Evolutionary conservation across 352 stramenopile genomes (phyloP).

Genomic region (Phytophthora citricola): DNA sequence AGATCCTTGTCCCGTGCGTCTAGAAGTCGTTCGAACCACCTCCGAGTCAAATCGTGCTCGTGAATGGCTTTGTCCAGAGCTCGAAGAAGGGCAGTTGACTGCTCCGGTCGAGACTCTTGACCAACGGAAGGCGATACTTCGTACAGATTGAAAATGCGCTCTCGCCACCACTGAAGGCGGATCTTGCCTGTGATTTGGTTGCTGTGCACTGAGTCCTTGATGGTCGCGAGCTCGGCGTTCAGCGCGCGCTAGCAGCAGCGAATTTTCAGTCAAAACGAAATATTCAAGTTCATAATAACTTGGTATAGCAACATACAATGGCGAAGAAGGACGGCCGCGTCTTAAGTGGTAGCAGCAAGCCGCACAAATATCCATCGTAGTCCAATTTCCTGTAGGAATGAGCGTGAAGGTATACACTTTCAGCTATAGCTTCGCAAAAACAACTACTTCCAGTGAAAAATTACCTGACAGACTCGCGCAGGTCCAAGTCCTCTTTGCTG

Average conservation of each 20-base stretch:
- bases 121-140: constrained; percentile 7
- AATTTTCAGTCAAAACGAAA: not conserved
- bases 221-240: constrained; percentile 90
- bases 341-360: constrained; percentile 70
- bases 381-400: constrained; percentile 67
- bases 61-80: constrained; percentile 74
- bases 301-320: constrained; percentile 52
- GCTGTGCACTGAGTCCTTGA: constrained; percentile 89
- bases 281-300: not conserved
- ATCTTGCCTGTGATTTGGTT: constrained; percentile 90
- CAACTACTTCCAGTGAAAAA: not conserved
- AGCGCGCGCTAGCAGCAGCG: constrained; percentile 67
- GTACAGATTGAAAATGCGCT: constrained; percentile 84
- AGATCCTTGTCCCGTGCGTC: constrained; percentile 91
- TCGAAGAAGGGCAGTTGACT: constrained; percentile 70
- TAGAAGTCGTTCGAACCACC: constrained; percentile 92
- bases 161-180: constrained; percentile 93
- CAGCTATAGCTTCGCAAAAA: not conserved
- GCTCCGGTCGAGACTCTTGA: constrained; percentile 29
- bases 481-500: constrained; percentile 30
- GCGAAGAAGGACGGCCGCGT: constrained; percentile 79
- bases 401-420: not conserved
- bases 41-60: constrained; percentile 78
- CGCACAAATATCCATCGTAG: constrained; percentile 87
- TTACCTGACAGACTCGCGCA: constrained; percentile 60